Evolutionary conservation across 805 yeast species (phyloP), one percentile per base, ranked within the genome.

Genomic region (Yarrowia keelungensis): DNA sequence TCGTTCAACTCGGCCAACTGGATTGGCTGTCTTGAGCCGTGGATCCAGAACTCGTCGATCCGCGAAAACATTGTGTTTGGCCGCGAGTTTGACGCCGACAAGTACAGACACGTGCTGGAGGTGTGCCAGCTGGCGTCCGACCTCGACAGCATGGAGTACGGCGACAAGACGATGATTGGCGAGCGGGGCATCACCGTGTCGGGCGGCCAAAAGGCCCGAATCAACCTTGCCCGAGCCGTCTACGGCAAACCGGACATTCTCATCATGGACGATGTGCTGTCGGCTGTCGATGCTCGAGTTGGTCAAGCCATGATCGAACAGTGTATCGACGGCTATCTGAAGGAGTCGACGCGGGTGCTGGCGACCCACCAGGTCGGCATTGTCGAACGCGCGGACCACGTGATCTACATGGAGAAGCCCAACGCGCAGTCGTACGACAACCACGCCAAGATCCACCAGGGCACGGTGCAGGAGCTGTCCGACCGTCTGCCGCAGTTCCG

Each of bases 121-220:
- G 88, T 86, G 0, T 91, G 97, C 76, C 86, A 90, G 0, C 79
- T 91, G 69, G 82, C 82, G 50, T 81, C 84, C 36, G 97, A 91
- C 77, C 80, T 91, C 70, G 84, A 85, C 12, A 82, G 83, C 41
- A 80, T 92, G 43, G 88, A 89, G 4, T 91, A 87, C 46, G 92
- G 95, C 38, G 97, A 91, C 74, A 75, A 76, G 70, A 89, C 94
- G 0, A 97, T 92, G 77, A 89, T 91, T 72, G 97, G 97, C 70
- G 97, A 91, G 76, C 84, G 93, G 71, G 97, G 97, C 73, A 89
- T 92, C 69, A 92, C 95, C 0, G 79, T 91, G 54, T 89, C 95
- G 11, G 97, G 97, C 64, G 97, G 97, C 62, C 97, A 91, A 76
- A 92, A 91, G 80, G 95, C 97, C 0, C 85, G 97, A 76, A 87